Evolutionary conservation across 768 basidiomycete species (phyloP).

Genomic region (Chalciporus pseudorubinellus): DNA sequence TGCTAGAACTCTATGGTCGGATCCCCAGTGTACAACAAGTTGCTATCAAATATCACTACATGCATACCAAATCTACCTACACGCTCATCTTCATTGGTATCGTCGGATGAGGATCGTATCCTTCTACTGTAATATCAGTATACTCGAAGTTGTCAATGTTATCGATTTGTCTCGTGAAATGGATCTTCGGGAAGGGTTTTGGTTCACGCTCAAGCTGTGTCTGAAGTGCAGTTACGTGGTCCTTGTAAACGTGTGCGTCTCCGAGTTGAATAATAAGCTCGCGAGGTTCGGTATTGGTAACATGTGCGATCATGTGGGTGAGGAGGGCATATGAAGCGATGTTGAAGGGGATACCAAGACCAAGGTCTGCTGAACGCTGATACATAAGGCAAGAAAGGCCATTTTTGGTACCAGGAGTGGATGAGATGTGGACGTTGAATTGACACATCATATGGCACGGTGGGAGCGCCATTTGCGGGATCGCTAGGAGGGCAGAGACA

Average conservation of each 20-base stretch:
- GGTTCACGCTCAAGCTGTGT: conserved; percentile 79
- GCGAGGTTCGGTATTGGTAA: conserved; percentile 81
- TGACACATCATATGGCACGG: conserved; percentile 99
- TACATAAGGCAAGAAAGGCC: conserved; percentile 94
- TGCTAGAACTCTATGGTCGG: neutral
- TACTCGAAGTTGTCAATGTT: conserved; percentile 79
- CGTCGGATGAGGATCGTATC: conserved; percentile 78
- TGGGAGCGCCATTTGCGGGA: conserved; percentile 92
- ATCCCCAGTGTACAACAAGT: neutral
- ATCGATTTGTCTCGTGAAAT: conserved; percentile 62
- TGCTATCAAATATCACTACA: conserved; percentile 4
- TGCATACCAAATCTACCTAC: conserved; percentile 25
- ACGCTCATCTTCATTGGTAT: conserved; percentile 98
- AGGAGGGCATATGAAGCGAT: conserved; percentile 98
- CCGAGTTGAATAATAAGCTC: conserved; percentile 96
- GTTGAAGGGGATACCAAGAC: conserved; percentile 98
- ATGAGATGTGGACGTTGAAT: conserved; percentile 93
- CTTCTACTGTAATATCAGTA: conserved; percentile 83
- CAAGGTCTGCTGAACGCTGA: conserved; percentile 95
- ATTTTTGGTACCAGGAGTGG: conserved; percentile 48
- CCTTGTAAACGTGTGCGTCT: conserved; percentile 93
- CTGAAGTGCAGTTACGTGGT: conserved; percentile 87
- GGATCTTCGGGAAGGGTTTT: conserved; percentile 76
- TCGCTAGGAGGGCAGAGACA: conserved; percentile 51
- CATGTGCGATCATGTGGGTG: conserved; percentile 95